phyloP scores from a whole-genome alignment of 1,284 basidiomycete species.

The Austroboletus rostrupii region DNA sequence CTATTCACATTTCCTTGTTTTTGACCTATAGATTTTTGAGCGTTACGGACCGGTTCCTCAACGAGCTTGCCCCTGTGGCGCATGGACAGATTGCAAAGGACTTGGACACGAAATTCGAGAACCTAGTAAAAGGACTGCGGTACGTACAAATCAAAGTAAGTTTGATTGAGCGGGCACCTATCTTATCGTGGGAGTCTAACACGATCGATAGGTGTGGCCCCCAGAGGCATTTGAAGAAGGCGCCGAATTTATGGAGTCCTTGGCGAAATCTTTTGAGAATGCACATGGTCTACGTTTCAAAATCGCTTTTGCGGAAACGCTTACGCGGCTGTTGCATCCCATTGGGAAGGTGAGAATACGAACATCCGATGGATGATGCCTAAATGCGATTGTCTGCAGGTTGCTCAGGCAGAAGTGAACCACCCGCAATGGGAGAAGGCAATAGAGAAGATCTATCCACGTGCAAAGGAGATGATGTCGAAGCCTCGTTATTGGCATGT shows the following conservation, averaged over 20 bases:
- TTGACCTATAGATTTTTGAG: conserved; percentile 64
- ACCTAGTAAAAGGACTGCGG: conserved; percentile 74
- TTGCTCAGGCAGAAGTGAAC: conserved; percentile 94
- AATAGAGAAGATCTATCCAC: conserved; percentile 80
- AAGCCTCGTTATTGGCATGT: conserved; percentile 91
- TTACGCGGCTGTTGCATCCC: conserved; percentile 80
- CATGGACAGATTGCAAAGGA: conserved; percentile 75
- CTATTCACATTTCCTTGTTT: neutral
- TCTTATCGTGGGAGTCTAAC: neutral
- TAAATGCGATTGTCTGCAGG: conserved; percentile 41
- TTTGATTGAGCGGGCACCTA: conserved; percentile 1
- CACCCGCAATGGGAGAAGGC: conserved; percentile 94
- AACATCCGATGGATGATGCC: neutral
- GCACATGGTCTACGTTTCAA: conserved; percentile 86
- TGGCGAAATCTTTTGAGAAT: conserved; percentile 81
- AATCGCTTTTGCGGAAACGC: conserved; percentile 80
- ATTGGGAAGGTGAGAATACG: conserved; percentile 70
- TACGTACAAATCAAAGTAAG: conserved; percentile 77
- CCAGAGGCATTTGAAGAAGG: conserved; percentile 92
- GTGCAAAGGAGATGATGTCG: conserved; percentile 81
- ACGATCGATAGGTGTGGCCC: conserved; percentile 73
- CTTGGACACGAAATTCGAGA: conserved; percentile 75
- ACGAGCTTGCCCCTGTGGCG: conserved; percentile 72
- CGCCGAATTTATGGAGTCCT: conserved; percentile 83
- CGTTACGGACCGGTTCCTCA: conserved; percentile 82